Evolutionary conservation across 192 early-diverging fungal genomes (phyloP).

Genomic region (Cetraspora pellucida): DNA sequence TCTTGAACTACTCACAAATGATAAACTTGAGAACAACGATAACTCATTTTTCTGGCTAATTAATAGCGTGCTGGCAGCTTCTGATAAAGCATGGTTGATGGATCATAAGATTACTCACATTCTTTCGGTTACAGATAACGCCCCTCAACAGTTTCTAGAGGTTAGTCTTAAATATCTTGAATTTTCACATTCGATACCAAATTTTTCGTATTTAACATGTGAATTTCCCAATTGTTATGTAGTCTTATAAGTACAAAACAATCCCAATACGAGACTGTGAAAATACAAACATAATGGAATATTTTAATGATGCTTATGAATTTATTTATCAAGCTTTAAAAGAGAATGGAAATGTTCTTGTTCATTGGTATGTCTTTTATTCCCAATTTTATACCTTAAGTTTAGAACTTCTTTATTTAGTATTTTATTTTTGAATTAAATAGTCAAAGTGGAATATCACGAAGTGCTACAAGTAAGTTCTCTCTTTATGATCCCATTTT

Average conservation of each 20-base stretch:
- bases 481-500: too few relatives aligned
- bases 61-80: conserved; percentile 10
- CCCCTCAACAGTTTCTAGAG: not conserved
- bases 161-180: not conserved
- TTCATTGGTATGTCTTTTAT: not conserved
- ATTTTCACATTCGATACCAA: too few relatives aligned
- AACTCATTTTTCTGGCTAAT: too few relatives aligned
- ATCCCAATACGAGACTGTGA: not conserved
- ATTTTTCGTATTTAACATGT: not conserved
- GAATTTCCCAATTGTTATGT: not conserved
- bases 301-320: conserved; percentile 8
- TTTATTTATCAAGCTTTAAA: conserved; percentile 8
- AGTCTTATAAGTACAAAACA: conserved; percentile 16
- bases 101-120: conserved; percentile 29
- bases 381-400: not conserved
- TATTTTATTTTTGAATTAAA: not conserved
- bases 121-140: not conserved
- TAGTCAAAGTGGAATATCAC: conserved; percentile 22
- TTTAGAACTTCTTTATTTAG: not conserved
- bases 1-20: too few relatives aligned
- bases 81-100: conserved; percentile 21
- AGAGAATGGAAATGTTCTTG: not conserved
- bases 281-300: not conserved
- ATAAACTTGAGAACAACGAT: too few relatives aligned
- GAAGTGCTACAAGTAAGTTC: conserved; percentile 17